Evolutionary conservation across 768 basidiomycete species (phyloP).

Genomic region (Brasilioporus rufonigricans): DNA sequence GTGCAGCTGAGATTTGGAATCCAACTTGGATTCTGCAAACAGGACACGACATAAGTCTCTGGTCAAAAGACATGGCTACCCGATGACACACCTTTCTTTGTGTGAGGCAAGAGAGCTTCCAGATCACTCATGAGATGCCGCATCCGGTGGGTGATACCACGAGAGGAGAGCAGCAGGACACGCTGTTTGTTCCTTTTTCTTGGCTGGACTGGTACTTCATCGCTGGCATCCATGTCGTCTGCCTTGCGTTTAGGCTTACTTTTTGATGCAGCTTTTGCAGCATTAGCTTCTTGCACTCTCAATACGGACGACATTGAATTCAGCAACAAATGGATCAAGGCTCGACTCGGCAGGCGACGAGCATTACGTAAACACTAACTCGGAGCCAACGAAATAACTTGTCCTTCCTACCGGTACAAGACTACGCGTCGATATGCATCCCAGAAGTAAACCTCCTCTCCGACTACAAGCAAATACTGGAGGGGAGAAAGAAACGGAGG

Average conservation of each 20-base stretch:
- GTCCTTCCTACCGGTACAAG: slow-evolving; percentile 8
- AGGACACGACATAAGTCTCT: background rate
- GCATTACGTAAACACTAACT: slow-evolving; percentile 25
- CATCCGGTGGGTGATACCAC: slow-evolving; percentile 96
- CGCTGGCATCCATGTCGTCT: slow-evolving; percentile 59
- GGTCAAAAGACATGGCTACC: background rate
- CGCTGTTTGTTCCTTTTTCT: slow-evolving; percentile 92
- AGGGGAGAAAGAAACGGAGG: background rate
- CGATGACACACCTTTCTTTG: slow-evolving; percentile 82
- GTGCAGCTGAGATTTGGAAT: slow-evolving; percentile 91
- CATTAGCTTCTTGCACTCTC: slow-evolving; percentile 60
- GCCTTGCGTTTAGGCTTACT: slow-evolving; percentile 61
- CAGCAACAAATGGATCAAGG: background rate
- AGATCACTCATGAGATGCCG: slow-evolving; percentile 95
- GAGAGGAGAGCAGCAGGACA: slow-evolving; percentile 86
- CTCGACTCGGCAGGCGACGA: background rate
- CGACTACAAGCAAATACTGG: background rate
- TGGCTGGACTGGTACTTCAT: slow-evolving; percentile 36
- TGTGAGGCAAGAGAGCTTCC: slow-evolving; percentile 85
- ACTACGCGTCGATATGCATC: slow-evolving; percentile 8
- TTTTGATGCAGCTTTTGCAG: slow-evolving; percentile 43
- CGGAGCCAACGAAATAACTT: background rate
- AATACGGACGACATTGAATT: slow-evolving; percentile 59
- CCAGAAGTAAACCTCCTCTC: slow-evolving; percentile 4
- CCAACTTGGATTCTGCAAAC: slow-evolving; percentile 86